phyloP scores from a whole-genome alignment of 2,329 filamentous ascomycete species.

The Aspergillus sp. region DNA sequence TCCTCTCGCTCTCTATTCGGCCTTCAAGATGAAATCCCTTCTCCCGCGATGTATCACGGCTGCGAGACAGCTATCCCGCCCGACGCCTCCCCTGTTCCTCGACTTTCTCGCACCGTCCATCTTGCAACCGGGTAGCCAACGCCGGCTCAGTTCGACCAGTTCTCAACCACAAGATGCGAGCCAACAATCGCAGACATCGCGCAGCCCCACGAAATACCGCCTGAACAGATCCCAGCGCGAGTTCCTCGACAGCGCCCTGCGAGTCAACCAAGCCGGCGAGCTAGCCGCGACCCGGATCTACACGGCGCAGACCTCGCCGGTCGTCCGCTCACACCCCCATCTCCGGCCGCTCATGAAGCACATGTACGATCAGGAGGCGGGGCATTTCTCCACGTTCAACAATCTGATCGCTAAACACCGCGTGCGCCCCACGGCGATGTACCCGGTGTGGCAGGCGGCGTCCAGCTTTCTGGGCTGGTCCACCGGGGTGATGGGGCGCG shows the following conservation, averaged over 20 bases:
- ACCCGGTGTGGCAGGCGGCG: conserved; percentile 76
- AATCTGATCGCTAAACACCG: conserved; percentile 71
- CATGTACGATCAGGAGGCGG: conserved; percentile 96
- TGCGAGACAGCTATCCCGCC: conserved; percentile 5
- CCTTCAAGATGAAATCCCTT: conserved; percentile 19
- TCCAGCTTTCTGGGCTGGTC: conserved; percentile 79
- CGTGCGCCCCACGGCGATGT: conserved; percentile 84
- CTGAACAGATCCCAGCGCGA: conserved; percentile 61
- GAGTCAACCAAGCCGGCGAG: conserved; percentile 95
- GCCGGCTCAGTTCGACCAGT: conserved; percentile 16
- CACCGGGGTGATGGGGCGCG: conserved; percentile 77
- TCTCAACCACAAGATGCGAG: conserved; percentile 12
- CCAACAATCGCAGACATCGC: conserved; percentile 14
- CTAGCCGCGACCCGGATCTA: conserved; percentile 96
- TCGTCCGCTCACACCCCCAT: conserved; percentile 72
- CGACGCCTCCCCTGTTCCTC: conserved; percentile 18
- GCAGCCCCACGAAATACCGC: conserved; percentile 38
- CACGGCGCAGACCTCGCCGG: conserved; percentile 72
- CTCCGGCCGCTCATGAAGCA: conserved; percentile 86
- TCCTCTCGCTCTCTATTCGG: too few species aligned
- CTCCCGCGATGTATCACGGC: conserved; percentile 14
- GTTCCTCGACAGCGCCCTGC: conserved; percentile 70
- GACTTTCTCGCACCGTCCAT: conserved; percentile 29
- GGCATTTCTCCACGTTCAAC: conserved; percentile 82
- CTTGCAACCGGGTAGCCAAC: conserved; percentile 13